These are phyloP conservation scores for Kickxella alabastrina DNA, from an alignment of 192 early-diverging fungal species.

Conservation along the genomic window DNA sequence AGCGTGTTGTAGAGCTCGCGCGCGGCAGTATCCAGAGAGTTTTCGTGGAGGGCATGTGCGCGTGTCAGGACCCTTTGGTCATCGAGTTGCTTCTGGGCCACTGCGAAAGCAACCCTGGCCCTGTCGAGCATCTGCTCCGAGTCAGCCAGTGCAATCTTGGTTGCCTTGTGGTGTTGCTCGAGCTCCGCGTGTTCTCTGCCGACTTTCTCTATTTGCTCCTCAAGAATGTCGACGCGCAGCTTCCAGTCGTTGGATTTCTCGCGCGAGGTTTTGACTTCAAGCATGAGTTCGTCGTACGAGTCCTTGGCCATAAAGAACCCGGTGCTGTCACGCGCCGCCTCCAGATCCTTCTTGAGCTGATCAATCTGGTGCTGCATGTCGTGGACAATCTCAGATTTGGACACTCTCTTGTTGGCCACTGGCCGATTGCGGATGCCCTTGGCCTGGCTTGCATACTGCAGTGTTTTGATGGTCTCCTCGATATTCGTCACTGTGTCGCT, in stretches of 20 bases:
- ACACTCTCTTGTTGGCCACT: constrained; percentile 72
- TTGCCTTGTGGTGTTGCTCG: constrained; percentile 2
- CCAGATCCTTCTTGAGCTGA: constrained; percentile 71
- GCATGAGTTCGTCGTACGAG: constrained; percentile 52
- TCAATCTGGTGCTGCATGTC: constrained; percentile 80
- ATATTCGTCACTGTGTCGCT: constrained; percentile 66
- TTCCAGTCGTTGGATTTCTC: constrained; percentile 34
- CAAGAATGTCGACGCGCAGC: constrained; percentile 25
- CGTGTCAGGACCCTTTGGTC: constrained; percentile 32
- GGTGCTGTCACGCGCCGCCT: constrained; percentile 75
- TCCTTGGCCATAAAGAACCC: constrained; percentile 76
- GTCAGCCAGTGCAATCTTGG: constrained; percentile 40
- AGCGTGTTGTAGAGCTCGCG: constrained; percentile 16
- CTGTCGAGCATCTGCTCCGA: constrained; percentile 22
- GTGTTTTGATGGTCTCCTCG: constrained; percentile 70
- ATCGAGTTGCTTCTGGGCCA: constrained; percentile 27
- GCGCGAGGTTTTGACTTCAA: constrained; percentile 9
- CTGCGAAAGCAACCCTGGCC: constrained; percentile 25
- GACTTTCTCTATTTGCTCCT: constrained; percentile 17
- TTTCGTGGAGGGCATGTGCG: constrained; percentile 53
- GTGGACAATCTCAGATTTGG: constrained; percentile 74
- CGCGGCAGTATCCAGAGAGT: constrained; percentile 36
- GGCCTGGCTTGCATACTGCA: constrained; percentile 75
- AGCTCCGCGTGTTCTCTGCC: constrained; percentile 3
- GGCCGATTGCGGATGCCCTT: constrained; percentile 77